Base-by-base conservation (phyloP, 2,329 filamentous ascomycete species). In the Cryphonectria carpinicola region DNA sequence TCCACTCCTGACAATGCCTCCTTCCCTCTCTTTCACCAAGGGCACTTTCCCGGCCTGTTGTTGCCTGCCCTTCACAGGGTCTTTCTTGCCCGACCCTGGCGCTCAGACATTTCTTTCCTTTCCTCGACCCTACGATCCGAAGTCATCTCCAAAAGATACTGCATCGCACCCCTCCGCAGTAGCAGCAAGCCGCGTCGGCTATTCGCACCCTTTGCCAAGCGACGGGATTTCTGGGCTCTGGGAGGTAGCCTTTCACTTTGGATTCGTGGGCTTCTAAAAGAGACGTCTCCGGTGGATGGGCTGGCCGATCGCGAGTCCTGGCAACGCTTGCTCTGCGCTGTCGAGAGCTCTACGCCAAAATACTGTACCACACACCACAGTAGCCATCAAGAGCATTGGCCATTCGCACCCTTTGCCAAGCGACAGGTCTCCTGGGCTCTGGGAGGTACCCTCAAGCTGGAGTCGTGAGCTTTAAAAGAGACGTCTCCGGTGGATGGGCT, bases 291-390 rank as follows among this genome's bases (percentile, higher is more conserved):
- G 8, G 46, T 49, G 46, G 46, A 49, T 11, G 46, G 10, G 46
- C 39, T 64, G 61, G 61, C 61, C 61, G 37, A 32, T 64, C 25
- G 61, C 39, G 41, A 43, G 41, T 49, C 61, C 35, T 39, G 37
- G 61, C 61, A 64, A 28, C 61, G 25, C 41, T 39, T 43, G 63
- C 43, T 65, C 43, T 65, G 63, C 63, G 63, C 41, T 17, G 43
- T 65, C 63, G 41, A 32, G 49, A 35, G 41, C 28, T 32, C 52
- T 43, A 17, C 41, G 66, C 39, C 41, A 62, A 67, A 41, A 67
- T 49, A 60, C 56, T 67, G 66, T 58, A 67, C 62, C 17, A 56
- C 66, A 67, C 66, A n/a, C 41, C 28, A 58, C 66, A 67, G 54
- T 62, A 61, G 56, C 39, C 32, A 28, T 22, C 56, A 32, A 37